Evolutionary conservation across 495 filamentous ascomycete species (phyloP).

Genomic region (Penicillium soppii): DNA sequence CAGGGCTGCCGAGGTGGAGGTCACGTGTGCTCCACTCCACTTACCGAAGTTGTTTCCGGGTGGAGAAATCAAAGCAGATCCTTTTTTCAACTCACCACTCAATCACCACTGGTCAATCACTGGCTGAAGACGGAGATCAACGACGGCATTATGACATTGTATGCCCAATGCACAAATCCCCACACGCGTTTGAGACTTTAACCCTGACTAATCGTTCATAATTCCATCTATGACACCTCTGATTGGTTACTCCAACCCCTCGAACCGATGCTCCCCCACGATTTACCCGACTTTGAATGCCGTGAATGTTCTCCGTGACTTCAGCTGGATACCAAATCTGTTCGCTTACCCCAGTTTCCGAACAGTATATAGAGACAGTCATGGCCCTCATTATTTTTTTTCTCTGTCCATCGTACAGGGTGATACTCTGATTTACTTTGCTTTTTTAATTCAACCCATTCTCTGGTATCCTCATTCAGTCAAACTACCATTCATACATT

Average conservation of each 20-base stretch:
- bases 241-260: constrained; percentile 15
- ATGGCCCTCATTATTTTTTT: constrained; percentile 21
- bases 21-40: constrained; percentile 35
- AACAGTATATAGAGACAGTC: constrained; percentile 32
- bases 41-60: constrained; percentile 34
- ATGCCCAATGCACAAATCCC: constrained; percentile 6
- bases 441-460: neutral
- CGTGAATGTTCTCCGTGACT: constrained; percentile 36
- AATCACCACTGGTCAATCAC: no score
- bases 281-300: constrained; percentile 44
- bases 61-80: no score
- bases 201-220: constrained; percentile 9
- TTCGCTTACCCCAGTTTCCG: constrained; percentile 25
- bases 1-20: constrained; percentile 21
- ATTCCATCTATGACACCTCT: neutral
- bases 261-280: constrained; percentile 20
- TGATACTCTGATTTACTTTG: neutral
- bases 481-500: neutral
- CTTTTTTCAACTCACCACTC: no score
- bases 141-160: constrained; percentile 23
- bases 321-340: constrained; percentile 13
- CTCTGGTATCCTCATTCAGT: no score
- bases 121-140: constrained; percentile 19
- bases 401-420: constrained; percentile 6
- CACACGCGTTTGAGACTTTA: constrained; percentile 1